Percentiles rank a stretch among this genome's conserved stretches.
Evolutionary conservation across 306 rosid genomes (phyloP).

Genomic region (Castanea sativa): DNA sequence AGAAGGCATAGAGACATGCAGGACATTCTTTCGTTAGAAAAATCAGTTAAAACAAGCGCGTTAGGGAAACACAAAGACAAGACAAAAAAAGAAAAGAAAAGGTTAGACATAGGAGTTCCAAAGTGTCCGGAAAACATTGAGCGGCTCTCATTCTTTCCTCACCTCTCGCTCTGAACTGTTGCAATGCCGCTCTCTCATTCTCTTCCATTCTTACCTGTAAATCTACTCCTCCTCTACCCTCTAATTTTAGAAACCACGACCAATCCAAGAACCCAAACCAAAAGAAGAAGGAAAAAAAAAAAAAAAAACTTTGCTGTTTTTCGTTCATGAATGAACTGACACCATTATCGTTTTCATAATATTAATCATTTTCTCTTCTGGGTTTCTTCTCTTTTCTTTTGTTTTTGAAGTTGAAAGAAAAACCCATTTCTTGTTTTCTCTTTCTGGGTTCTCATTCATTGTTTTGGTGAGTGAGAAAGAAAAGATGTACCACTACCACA

Average conservation of each 20-base stretch:
- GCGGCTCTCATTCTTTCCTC: slow-evolving; percentile 37
- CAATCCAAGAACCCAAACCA: slow-evolving; percentile 1
- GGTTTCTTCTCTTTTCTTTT: slow-evolving; percentile 5
- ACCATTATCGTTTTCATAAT: background rate
- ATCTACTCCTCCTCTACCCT: slow-evolving; percentile 7
- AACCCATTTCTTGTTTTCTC: background rate
- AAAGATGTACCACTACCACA: slow-evolving; percentile 39
- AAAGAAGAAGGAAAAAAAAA: background rate
- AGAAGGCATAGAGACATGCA: too few species aligned
- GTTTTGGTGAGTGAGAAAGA: slow-evolving; percentile 14
- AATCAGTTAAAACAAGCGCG: too few species aligned
- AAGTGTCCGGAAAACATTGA: slow-evolving; percentile 24
- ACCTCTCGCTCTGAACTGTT: slow-evolving; percentile 29
- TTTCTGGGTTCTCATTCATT: background rate
- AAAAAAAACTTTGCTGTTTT: background rate
- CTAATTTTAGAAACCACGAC: slow-evolving; percentile 33
- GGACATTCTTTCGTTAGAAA: too few species aligned
- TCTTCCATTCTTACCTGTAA: slow-evolving; percentile 18
- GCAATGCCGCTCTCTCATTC: slow-evolving; percentile 21
- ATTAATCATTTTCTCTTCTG: background rate
- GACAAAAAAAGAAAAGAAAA: too few species aligned
- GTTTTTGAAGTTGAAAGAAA: slow-evolving; percentile 3
- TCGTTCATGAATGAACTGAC: background rate
- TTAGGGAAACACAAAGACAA: too few species aligned
- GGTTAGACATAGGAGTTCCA: too few species aligned